These are phyloP conservation scores for Chlamydomonas urium DNA, from an alignment of 139 green algal species.

Conservation along the genomic window DNA sequence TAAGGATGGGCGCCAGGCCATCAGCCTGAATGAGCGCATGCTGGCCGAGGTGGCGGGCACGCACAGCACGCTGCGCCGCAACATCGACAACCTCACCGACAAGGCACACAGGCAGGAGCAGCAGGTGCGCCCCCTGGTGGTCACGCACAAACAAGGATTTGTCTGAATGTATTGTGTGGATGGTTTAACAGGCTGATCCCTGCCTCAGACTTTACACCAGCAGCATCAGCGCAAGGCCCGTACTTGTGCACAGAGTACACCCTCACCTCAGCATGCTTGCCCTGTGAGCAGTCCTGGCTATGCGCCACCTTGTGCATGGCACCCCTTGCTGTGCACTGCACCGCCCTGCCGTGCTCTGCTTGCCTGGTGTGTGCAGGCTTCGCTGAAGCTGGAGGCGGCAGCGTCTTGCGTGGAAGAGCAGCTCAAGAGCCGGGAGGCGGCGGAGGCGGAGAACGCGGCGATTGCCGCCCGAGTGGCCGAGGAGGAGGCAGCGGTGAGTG, in stretches of 20 bases:
- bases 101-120: slow-evolving; percentile 62
- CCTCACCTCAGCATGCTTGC: too few species aligned
- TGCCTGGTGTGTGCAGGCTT: slow-evolving; percentile 47
- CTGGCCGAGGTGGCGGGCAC: slow-evolving; percentile 47
- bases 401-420: slow-evolving; percentile 67
- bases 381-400: slow-evolving; percentile 68
- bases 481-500: slow-evolving; percentile 62
- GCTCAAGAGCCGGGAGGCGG: slow-evolving; percentile 66
- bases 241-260: too few species aligned
- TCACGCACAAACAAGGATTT: too few species aligned
- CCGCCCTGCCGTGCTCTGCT: background rate
- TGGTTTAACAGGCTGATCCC: too few species aligned
- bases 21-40: slow-evolving; percentile 46
- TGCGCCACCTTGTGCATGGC: too few species aligned
- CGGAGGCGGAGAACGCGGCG: slow-evolving; percentile 70
- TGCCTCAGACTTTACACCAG: too few species aligned
- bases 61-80: slow-evolving; percentile 49
- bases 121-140: slow-evolving; percentile 36
- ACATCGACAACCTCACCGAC: slow-evolving; percentile 61
- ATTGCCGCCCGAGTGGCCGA: slow-evolving; percentile 58
- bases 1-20: slow-evolving; percentile 35
- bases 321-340: too few species aligned
- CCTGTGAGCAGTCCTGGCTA: too few species aligned
- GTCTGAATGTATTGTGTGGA: too few species aligned
- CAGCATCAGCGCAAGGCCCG: too few species aligned